Base-by-base conservation (phyloP, 2,329 filamentous ascomycete species). In the Beauveria caledonica region DNA sequence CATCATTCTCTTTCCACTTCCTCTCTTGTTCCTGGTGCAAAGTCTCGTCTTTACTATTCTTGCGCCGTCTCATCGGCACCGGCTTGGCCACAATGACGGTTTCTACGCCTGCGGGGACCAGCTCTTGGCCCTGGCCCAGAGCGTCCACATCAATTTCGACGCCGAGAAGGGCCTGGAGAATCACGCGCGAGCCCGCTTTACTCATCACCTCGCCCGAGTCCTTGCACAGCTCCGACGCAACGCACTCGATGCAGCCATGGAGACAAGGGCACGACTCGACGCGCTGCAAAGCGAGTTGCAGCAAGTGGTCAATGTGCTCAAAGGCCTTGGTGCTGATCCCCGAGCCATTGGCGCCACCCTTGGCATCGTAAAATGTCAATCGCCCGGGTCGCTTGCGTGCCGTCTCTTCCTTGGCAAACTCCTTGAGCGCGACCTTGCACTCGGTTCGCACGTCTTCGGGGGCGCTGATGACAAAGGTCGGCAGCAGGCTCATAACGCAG, bases 321-420 rank as follows among this genome's bases (percentile, higher is more conserved):
- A 97, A 97, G 0, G 92, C 93, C 70, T 96, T 97, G 44, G 88
- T 89, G 63, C 88, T 91, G 66, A 97, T 95, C 0, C 94, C 94
- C 0, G 85, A 88, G 0, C 93, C 93, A 48, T 84, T 83, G 0
- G 88, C 82, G 0, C 93, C 93, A 8, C 94, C 94, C 73, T 96
- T 96, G 3, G 91, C 88, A 71, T 97, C 94, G 73, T 97, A 99
- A 68, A 99, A 96, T 0, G 91, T 96, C 52, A 99, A 75, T 1
- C 94, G 79, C 0, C 92, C 94, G 0, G 93, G 94, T 4, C 94
- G 81, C 74, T 96, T 96, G 33, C 92, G 82, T 29, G 77, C 76
- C 0, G 84, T 86, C 68, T 88, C 85, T 58, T 79, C 76, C 66
- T 84, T 84, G 1, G 90, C 85, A 64, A 97, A 91, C 73, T 97